Evolutionary conservation across 257 asterid species (phyloP).

Genomic region (Ilex asprella): DNA sequence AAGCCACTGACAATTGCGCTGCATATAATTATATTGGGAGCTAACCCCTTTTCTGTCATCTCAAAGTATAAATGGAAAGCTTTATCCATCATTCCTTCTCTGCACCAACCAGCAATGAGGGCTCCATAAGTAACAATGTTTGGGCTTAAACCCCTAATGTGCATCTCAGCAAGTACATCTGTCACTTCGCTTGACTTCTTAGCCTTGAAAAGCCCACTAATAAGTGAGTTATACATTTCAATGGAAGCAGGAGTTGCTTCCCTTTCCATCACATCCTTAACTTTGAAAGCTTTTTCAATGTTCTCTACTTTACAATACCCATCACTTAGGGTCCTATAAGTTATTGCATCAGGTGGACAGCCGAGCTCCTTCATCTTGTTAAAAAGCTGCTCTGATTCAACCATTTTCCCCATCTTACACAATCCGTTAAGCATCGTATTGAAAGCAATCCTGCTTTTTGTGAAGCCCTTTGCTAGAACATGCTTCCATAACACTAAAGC

Average conservation of each 20-base stretch:
- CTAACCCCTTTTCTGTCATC: slow-evolving; percentile 61
- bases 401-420: slow-evolving; percentile 67
- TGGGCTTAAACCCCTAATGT: slow-evolving; percentile 38
- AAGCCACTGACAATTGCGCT: slow-evolving; percentile 70
- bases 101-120: slow-evolving; percentile 76
- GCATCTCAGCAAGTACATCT: slow-evolving; percentile 50
- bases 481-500: slow-evolving; percentile 72
- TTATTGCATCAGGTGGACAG: slow-evolving; percentile 64
- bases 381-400: slow-evolving; percentile 62
- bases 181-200: slow-evolving; percentile 35
- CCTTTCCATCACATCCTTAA: slow-evolving; percentile 50
- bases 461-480: slow-evolving; percentile 54
- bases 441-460: slow-evolving; percentile 41
- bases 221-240: slow-evolving; percentile 73
- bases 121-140: slow-evolving; percentile 73
- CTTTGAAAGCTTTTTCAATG: slow-evolving; percentile 42
- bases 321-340: slow-evolving; percentile 56
- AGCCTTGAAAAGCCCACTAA: slow-evolving; percentile 62
- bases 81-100: slow-evolving; percentile 56
- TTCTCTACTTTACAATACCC: slow-evolving; percentile 71
- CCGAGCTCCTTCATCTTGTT: slow-evolving; percentile 55
- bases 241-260: slow-evolving; percentile 46
- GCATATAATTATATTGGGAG: slow-evolving; percentile 59
- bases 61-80: slow-evolving; percentile 69
- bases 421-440: slow-evolving; percentile 73